phyloP scores from a whole-genome alignment of 768 basidiomycete species.

The Suillus subalutaceus region DNA sequence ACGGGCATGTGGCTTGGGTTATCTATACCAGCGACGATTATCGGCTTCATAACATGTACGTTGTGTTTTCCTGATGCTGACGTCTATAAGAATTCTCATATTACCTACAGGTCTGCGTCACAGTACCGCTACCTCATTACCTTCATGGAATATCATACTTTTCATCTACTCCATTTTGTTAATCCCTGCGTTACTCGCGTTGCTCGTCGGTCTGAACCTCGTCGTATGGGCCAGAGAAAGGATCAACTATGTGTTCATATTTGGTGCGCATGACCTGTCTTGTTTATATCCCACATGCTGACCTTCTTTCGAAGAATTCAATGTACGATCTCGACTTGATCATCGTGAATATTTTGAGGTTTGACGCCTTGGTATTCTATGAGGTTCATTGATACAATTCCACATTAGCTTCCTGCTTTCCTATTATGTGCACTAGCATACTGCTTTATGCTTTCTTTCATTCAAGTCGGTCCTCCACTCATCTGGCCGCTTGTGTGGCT shows the following conservation, averaged over 20 bases:
- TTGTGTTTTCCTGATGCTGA: constrained; percentile 15
- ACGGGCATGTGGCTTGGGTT: constrained; percentile 76
- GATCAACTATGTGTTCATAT: constrained; percentile 95
- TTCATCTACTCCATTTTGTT: constrained; percentile 77
- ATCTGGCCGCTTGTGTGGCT: constrained; percentile 88
- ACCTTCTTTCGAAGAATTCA: constrained; percentile 53
- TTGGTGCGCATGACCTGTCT: constrained; percentile 50
- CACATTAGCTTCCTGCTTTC: constrained; percentile 71
- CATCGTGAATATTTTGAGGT: constrained; percentile 78
- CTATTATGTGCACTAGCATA: constrained; percentile 75
- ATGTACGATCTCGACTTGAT: constrained; percentile 72
- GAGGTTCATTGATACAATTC: constrained; percentile 7
- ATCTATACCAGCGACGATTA: constrained; percentile 66
- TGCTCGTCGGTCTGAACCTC: constrained; percentile 85
- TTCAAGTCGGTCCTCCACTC: constrained; percentile 67
- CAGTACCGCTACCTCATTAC: constrained; percentile 54
- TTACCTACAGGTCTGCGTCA: constrained; percentile 52
- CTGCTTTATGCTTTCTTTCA: constrained; percentile 85
- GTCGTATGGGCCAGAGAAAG: constrained; percentile 72
- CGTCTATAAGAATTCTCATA: background rate
- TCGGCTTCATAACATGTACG: constrained; percentile 67
- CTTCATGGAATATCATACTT: constrained; percentile 73
- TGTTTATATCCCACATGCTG: background rate
- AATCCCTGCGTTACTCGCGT: constrained; percentile 72
- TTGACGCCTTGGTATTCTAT: constrained; percentile 18